Percentiles rank a stretch among this genome's conserved stretches.
These are phyloP conservation scores for Calocera cornea DNA, from an alignment of 768 basidiomycete genomes.

Conservation along the genomic window DNA sequence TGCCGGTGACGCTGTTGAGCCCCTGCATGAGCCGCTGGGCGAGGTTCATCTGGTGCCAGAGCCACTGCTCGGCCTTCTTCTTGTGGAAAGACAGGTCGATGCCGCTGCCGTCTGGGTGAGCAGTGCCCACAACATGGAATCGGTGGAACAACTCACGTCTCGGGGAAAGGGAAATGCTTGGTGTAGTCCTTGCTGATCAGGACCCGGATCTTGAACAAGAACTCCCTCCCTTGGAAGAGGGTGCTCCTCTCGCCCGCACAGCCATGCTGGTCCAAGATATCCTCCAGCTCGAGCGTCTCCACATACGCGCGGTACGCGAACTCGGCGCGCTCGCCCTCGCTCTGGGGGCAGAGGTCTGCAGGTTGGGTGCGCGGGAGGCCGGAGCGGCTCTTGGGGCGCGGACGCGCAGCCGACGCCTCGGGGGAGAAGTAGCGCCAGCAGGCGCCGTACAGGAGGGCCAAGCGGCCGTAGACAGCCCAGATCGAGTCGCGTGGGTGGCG, in stretches of 20 bases:
- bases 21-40: slow-evolving; percentile 46
- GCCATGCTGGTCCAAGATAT: slow-evolving; percentile 48
- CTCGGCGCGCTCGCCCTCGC: slow-evolving; percentile 42
- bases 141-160: background rate
- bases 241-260: slow-evolving; percentile 60
- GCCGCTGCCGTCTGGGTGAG: background rate
- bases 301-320: slow-evolving; percentile 47
- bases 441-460: slow-evolving; percentile 70
- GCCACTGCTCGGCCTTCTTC: slow-evolving; percentile 53
- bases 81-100: slow-evolving; percentile 30
- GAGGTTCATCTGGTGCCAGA: slow-evolving; percentile 53
- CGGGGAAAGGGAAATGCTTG: slow-evolving; percentile 1
- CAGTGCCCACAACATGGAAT: background rate
- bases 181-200: background rate
- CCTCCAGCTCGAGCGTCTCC: slow-evolving; percentile 56
- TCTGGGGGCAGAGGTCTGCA: slow-evolving; percentile 21
- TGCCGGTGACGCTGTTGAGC: slow-evolving; percentile 38
- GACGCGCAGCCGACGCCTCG: background rate
- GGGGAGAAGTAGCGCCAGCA: slow-evolving; percentile 36
- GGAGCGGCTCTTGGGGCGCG: background rate
- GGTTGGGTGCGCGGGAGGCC: background rate
- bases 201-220: background rate
- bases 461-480: slow-evolving; percentile 71
- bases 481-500: slow-evolving; percentile 60
- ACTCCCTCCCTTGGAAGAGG: slow-evolving; percentile 36